Conservation (phyloP, 208 protist genomes). For the Leishmania lainsoni region DNA sequence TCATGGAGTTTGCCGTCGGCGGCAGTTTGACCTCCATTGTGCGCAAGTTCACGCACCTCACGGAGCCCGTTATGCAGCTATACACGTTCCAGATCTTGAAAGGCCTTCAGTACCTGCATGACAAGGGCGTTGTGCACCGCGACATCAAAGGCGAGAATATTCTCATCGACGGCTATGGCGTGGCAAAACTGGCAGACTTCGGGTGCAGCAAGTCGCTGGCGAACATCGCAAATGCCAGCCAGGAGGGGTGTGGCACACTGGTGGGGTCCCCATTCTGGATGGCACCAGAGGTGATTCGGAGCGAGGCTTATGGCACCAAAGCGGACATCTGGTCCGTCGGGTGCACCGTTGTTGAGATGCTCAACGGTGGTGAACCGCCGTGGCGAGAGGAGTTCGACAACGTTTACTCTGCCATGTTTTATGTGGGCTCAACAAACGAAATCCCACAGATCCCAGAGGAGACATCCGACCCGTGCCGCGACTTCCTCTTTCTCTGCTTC, state of each 20-base stretch:
- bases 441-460: slow-evolving; percentile 72
- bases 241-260: slow-evolving; percentile 70
- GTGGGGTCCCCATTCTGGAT: slow-evolving; percentile 89
- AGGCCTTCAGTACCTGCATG: slow-evolving; percentile 88
- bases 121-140: slow-evolving; percentile 87
- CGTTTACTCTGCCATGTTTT: slow-evolving; percentile 81
- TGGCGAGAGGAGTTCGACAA: slow-evolving; percentile 83
- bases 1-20: slow-evolving; percentile 92
- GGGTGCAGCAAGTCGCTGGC: slow-evolving; percentile 81
- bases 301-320: slow-evolving; percentile 81
- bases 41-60: slow-evolving; percentile 73
- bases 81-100: slow-evolving; percentile 80
- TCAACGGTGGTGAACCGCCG: slow-evolving; percentile 79
- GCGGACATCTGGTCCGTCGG: slow-evolving; percentile 94
- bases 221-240: slow-evolving; percentile 54
- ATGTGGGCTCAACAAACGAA: slow-evolving; percentile 70
- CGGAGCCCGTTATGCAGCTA: slow-evolving; percentile 73
- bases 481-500: slow-evolving; percentile 79
- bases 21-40: slow-evolving; percentile 82
- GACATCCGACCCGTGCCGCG: slow-evolving; percentile 68
- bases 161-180: slow-evolving; percentile 81
- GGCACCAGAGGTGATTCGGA: slow-evolving; percentile 88
- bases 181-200: slow-evolving; percentile 91
- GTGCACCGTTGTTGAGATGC: slow-evolving; percentile 93
- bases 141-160: slow-evolving; percentile 94